Evolutionary conservation across 768 basidiomycete species (phyloP).

Genomic region (Agrocybe chaxingu): DNA sequence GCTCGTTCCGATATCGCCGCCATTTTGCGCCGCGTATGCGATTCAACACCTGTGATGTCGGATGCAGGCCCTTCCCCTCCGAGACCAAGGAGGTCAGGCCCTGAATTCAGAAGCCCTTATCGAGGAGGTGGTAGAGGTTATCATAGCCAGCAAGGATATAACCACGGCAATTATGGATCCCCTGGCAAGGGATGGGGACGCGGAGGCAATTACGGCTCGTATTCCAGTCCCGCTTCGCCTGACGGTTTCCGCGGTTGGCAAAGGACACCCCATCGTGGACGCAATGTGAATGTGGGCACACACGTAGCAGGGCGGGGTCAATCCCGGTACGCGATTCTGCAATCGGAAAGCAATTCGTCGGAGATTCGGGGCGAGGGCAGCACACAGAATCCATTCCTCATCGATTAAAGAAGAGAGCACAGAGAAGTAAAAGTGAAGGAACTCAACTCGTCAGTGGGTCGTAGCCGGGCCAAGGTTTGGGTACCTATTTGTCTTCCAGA

Average conservation of each 20-base stretch:
- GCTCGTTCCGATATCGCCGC: slow-evolving; percentile 46
- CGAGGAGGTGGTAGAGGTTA: slow-evolving; percentile 17
- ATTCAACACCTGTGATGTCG: slow-evolving; percentile 33
- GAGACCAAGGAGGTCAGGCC: slow-evolving; percentile 8
- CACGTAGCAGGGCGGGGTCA: slow-evolving; percentile 8
- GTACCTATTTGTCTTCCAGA: no score
- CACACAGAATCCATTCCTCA: slow-evolving; percentile 17
- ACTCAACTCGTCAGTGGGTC: no score
- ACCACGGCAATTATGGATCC: background rate
- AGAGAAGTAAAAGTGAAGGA: background rate
- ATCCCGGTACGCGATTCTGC: slow-evolving; percentile 5
- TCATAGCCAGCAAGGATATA: slow-evolving; percentile 13
- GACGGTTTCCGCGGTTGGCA: slow-evolving; percentile 11
- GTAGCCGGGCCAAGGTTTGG: no score
- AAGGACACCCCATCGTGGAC: slow-evolving; percentile 16
- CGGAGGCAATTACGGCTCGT: slow-evolving; percentile 6
- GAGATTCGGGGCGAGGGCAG: slow-evolving; percentile 16
- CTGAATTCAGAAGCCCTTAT: background rate
- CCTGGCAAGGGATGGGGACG: slow-evolving; percentile 14
- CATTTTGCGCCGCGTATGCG: slow-evolving; percentile 49
- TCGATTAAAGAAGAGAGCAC: slow-evolving; percentile 13
- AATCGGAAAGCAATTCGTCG: slow-evolving; percentile 10
- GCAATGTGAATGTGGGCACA: slow-evolving; percentile 13
- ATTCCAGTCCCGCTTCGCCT: slow-evolving; percentile 6
- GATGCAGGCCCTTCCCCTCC: slow-evolving; percentile 5